These are phyloP conservation scores for Pavlovales sp. DNA, from an alignment of 208 protist species.

Conservation along the genomic window DNA sequence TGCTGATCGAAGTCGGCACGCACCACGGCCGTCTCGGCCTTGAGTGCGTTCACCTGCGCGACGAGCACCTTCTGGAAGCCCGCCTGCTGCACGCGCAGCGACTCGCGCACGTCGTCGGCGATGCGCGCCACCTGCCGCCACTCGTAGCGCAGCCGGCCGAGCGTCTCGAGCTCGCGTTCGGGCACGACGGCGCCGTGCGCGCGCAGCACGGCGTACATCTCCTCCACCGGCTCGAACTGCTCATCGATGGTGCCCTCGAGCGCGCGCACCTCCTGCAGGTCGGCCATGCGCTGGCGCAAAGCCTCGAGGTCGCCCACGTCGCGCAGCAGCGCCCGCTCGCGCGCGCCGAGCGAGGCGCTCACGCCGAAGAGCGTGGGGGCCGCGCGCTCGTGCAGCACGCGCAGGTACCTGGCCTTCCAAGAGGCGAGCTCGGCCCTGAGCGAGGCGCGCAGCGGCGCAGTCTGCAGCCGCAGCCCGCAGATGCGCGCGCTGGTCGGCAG, in stretches of 20 bases:
- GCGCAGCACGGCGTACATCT: constrained; percentile 60
- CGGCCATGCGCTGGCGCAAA: constrained; percentile 43
- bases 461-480: constrained; percentile 52
- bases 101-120: constrained; percentile 28
- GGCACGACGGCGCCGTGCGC: constrained; percentile 52
- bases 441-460: constrained; percentile 54
- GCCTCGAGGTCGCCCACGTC: constrained; percentile 66
- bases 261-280: constrained; percentile 55
- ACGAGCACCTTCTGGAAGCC: constrained; percentile 55
- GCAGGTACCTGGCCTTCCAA: constrained; percentile 66
- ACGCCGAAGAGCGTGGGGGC: constrained; percentile 56
- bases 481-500: constrained; percentile 47
- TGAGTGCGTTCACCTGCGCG: constrained; percentile 43
- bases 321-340: constrained; percentile 50
- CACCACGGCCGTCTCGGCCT: constrained; percentile 53
- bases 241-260: constrained; percentile 63
- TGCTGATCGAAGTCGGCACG: constrained; percentile 56
- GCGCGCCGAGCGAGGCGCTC: constrained; percentile 61
- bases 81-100: constrained; percentile 45
- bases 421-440: constrained; percentile 55
- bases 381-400: constrained; percentile 62
- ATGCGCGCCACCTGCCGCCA: constrained; percentile 44
- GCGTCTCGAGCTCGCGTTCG: constrained; percentile 53
- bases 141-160: constrained; percentile 42
- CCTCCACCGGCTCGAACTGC: constrained; percentile 63